Evolutionary conservation across 2,329 filamentous ascomycete species (phyloP), one percentile per base, ranked within the genome.

Genomic region (Xylaria sp.): DNA sequence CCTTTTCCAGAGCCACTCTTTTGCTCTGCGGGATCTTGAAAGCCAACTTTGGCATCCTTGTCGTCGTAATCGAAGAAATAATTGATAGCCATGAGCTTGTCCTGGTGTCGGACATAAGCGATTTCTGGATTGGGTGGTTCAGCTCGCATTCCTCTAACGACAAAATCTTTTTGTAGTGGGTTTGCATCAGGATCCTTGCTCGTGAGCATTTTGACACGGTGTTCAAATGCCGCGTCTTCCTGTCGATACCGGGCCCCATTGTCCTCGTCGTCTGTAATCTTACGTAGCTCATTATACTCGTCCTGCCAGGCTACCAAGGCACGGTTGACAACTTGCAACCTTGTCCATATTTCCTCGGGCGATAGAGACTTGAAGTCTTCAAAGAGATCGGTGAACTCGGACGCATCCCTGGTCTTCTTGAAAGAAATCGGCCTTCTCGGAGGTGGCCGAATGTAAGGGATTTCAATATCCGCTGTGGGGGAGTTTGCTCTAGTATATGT

Each of bases 51-150:
- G 68, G 84, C 84, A 2, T 85, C 83, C 60, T 88, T 85, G 10
- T 85, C 82, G 72, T 90, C 88, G 71, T 90, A 88, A 68, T 89
- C 86, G 72, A 90, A 90, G 18, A 86, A 85, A 73, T 90, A 91
- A 1, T 84, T 82, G 69, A 86, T 82, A 8, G 88, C 87, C 83
- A 88, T 86, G 69, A 89, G 81, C 64, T 82, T 82, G 78, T 90
- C 87, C 75, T 91, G 85, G 62, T 82, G 76, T 64, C 77, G 76
- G 50, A 78, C 74, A 69, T 86, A 84, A 4, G 84, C 81, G 51
- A 86, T 82, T 27, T 82, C 79, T 0, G 82, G 73, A 51, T 81
- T 77, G 4, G 79, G 77, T 47, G 81, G 80, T 55, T 82, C 81
- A 21, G 85, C 82, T 58, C 83, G 83, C 71, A 85, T 84, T 16